phyloP scores from a whole-genome alignment of 1,284 basidiomycete genomes.

The Trichosporon coremiiforme region DNA sequence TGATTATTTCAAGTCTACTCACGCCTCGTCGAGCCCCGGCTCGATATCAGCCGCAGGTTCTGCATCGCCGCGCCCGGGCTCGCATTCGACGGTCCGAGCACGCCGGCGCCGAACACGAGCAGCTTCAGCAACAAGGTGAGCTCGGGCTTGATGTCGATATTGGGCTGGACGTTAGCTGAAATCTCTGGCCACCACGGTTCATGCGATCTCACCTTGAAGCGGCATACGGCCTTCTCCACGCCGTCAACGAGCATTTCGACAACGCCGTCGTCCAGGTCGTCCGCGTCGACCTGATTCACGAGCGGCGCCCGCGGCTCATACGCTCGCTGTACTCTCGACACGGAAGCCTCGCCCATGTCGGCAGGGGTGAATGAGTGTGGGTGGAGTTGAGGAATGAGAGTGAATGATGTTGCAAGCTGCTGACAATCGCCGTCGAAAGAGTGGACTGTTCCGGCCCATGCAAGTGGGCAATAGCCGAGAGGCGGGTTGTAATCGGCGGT shows the following conservation, averaged over 20 bases:
- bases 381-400: conserved; percentile 7
- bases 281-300: conserved; percentile 90
- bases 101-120: conserved; percentile 77
- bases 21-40: conserved; percentile 21
- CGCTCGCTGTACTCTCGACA: conserved; percentile 1
- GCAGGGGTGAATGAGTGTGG: background rate
- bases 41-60: conserved; percentile 63
- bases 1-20: background rate
- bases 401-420: background rate
- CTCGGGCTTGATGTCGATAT: conserved; percentile 78
- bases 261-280: conserved; percentile 88
- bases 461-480: conserved; percentile 20
- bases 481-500: background rate
- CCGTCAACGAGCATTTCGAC: conserved; percentile 80
- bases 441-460: conserved; percentile 2
- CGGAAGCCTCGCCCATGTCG: conserved; percentile 14
- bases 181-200: no score
- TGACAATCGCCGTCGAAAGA: background rate
- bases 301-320: conserved; percentile 63
- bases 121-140: conserved; percentile 74
- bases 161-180: conserved; percentile 58
- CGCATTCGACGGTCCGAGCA: conserved; percentile 80
- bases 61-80: conserved; percentile 86
- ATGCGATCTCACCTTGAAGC: conserved; percentile 64
- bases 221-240: conserved; percentile 71